Evolutionary conservation across 228 moss, liverwort and hornwort species (phyloP).

Genomic region (Sphagnum fallax): DNA sequence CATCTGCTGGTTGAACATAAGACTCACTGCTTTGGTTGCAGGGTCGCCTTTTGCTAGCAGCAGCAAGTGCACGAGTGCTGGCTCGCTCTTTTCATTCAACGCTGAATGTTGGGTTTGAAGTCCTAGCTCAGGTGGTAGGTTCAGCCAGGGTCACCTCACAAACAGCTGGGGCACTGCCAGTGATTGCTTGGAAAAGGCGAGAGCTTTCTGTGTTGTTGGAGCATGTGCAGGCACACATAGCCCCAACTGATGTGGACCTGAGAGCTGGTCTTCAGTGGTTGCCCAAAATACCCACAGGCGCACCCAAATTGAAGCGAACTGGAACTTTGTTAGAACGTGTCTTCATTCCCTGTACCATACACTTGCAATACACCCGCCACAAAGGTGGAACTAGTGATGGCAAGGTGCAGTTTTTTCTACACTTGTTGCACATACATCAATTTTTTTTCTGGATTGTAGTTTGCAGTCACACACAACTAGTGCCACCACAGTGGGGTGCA

Average conservation of each 20-base stretch:
- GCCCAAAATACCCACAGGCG: constrained; percentile 83
- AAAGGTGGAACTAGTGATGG: constrained; percentile 90
- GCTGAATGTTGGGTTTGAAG: constrained; percentile 57
- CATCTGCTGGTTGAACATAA: too few species aligned
- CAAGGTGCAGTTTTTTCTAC: constrained; percentile 36
- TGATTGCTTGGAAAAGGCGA: constrained; percentile 90
- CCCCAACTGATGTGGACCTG: constrained; percentile 94
- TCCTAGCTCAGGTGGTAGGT: constrained; percentile 47
- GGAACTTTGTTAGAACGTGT: constrained; percentile 94
- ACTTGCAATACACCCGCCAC: constrained; percentile 93
- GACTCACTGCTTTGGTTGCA: constrained; percentile 6
- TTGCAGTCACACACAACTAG: too few species aligned
- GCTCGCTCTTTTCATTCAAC: constrained; percentile 88
- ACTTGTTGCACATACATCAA: background rate
- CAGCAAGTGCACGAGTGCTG: constrained; percentile 85
- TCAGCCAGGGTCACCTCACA: constrained; percentile 39
- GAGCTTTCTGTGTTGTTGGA: constrained; percentile 91
- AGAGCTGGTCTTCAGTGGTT: constrained; percentile 97
- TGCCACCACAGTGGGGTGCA: too few species aligned
- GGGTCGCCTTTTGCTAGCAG: constrained; percentile 91
- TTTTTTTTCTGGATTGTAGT: background rate
- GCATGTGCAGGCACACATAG: constrained; percentile 97
- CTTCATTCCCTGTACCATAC: constrained; percentile 96
- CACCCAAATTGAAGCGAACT: constrained; percentile 80
- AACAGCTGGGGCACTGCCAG: constrained; percentile 46